These are phyloP conservation scores for Backusella tarrabulga DNA, from an alignment of 192 early-diverging fungal species.

Conservation along the genomic window DNA sequence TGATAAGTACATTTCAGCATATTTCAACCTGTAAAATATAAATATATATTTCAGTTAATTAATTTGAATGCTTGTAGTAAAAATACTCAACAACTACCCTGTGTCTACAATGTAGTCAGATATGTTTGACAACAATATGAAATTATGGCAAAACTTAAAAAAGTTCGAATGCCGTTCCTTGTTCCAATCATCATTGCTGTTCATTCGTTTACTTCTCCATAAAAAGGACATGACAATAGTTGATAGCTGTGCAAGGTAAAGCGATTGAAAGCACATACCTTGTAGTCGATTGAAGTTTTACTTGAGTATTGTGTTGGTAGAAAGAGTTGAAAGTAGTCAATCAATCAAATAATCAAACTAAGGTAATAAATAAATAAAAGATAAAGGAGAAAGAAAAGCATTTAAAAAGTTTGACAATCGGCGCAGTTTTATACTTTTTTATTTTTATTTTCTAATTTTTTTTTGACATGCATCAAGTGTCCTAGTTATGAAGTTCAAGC, in stretches of 20 bases:
- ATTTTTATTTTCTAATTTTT: background rate
- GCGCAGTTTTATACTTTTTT: background rate
- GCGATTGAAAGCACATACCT: background rate
- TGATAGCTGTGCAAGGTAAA: conserved; percentile 2
- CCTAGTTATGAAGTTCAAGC: background rate
- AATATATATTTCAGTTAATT: background rate
- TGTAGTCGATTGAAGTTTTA: background rate
- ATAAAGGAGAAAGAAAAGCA: background rate
- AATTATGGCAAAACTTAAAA: background rate
- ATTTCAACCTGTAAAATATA: background rate
- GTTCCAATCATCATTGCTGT: background rate
- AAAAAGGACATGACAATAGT: background rate
- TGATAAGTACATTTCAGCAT: background rate
- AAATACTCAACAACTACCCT: background rate
- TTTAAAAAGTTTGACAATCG: background rate
- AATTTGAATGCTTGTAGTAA: background rate
- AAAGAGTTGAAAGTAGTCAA: background rate
- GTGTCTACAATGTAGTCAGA: background rate
- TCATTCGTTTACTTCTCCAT: background rate
- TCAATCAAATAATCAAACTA: background rate
- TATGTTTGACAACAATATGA: background rate
- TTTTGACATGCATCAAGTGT: background rate
- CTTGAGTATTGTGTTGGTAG: background rate
- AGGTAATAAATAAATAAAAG: background rate
- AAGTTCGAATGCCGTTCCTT: background rate